phyloP scores from a whole-genome alignment of 768 basidiomycete genomes.

The Mycena alexandri region DNA sequence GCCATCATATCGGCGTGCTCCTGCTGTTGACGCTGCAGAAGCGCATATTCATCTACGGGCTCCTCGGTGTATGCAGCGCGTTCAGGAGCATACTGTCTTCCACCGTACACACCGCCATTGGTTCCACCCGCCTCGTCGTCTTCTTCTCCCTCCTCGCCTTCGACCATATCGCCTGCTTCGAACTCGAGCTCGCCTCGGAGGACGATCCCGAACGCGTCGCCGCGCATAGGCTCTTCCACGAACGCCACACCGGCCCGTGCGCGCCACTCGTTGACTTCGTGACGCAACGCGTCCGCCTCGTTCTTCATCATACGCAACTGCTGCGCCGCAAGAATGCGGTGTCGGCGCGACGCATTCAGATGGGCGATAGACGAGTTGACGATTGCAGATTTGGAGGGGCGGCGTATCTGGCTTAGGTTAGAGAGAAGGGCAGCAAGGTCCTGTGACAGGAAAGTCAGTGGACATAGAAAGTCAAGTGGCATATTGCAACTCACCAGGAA shows the following conservation, averaged over 20 bases:
- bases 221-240: constrained; percentile 79
- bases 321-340: constrained; percentile 83
- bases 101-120: constrained; percentile 25
- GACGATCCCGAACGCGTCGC: constrained; percentile 80
- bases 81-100: constrained; percentile 47
- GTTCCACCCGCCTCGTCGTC: constrained; percentile 57
- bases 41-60: constrained; percentile 30
- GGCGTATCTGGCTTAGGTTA: constrained; percentile 89
- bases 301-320: constrained; percentile 84
- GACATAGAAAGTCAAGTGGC: neutral
- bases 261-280: constrained; percentile 96
- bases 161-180: constrained; percentile 54
- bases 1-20: constrained; percentile 23
- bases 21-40: constrained; percentile 28
- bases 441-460: constrained; percentile 50
- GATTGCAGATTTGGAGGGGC: constrained; percentile 96
- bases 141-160: constrained; percentile 66
- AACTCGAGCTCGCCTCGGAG: constrained; percentile 80
- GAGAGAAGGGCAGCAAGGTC: constrained; percentile 94
- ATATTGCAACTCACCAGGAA: constrained; percentile 56
- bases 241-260: constrained; percentile 78
- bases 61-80: constrained; percentile 56
- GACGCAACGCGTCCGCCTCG: constrained; percentile 88
- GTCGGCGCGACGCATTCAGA: constrained; percentile 84
- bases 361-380: constrained; percentile 96